Evolutionary conservation across 1,139 yeast species (phyloP).

Genomic region (Candida glucosophila): DNA sequence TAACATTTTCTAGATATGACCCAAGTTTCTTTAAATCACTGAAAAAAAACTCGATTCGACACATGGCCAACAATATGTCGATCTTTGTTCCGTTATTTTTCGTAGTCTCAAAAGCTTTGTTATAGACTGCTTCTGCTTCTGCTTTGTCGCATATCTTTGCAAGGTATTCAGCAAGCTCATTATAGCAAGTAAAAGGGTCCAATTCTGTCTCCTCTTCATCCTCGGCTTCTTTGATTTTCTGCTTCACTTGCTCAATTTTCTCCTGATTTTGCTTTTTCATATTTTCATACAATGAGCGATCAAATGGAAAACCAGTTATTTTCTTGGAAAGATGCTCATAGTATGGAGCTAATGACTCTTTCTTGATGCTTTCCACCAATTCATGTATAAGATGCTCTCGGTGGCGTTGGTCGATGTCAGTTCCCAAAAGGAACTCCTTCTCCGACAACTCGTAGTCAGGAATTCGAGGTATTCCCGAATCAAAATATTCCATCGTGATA

Average conservation of each 20-base stretch:
- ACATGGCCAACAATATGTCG: constrained; percentile 71
- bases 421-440: constrained; percentile 56
- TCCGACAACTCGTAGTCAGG: constrained; percentile 82
- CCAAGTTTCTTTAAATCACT: constrained; percentile 66
- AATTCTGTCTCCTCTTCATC: constrained; percentile 86
- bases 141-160: constrained; percentile 73
- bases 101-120: constrained; percentile 69
- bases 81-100: constrained; percentile 87
- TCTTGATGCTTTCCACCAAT: constrained; percentile 46
- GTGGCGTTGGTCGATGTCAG: constrained; percentile 23
- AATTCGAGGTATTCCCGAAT: constrained; percentile 47
- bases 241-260: constrained; percentile 49
- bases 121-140: constrained; percentile 65
- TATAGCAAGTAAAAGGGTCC: constrained; percentile 70
- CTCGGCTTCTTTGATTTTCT: constrained; percentile 63
- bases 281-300: constrained; percentile 44
- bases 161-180: constrained; percentile 80
- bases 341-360: constrained; percentile 74
- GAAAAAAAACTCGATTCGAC: constrained; percentile 82
- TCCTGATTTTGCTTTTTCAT: constrained; percentile 47
- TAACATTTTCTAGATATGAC: constrained; percentile 67
- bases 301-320: constrained; percentile 42
- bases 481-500: constrained; percentile 21
- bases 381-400: constrained; percentile 32
- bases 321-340: constrained; percentile 61